A percentile compares a stretch with the other conserved stretches of the same genome.
Evolutionary conservation across 140 eudicot species (phyloP).

Genomic region (Stevia rebaudiana): DNA sequence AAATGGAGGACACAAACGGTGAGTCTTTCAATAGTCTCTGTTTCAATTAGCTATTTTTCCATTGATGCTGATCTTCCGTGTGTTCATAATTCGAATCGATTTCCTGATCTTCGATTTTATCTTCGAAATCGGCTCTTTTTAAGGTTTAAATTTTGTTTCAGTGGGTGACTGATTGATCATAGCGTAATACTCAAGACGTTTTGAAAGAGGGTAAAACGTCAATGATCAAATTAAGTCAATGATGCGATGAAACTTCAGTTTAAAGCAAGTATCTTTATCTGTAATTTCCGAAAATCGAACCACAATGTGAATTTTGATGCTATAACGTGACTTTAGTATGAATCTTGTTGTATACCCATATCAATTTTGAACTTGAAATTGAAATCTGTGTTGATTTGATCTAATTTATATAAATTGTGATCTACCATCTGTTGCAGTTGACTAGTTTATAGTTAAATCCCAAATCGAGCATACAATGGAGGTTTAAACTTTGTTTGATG

Average conservation of each 20-base stretch:
- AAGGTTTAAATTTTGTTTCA: background rate
- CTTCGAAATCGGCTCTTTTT: background rate
- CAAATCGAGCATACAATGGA: background rate
- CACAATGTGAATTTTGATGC: background rate
- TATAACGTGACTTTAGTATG: background rate
- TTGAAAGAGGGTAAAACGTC: background rate
- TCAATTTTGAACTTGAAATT: constrained; percentile 4
- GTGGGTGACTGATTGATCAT: background rate
- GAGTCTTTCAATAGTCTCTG: background rate
- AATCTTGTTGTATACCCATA: background rate
- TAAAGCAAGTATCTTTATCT: background rate
- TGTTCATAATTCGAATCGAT: background rate
- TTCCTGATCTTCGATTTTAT: constrained; percentile 8
- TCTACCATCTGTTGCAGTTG: background rate
- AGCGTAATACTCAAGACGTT: background rate
- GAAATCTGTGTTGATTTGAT: background rate
- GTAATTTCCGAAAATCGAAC: background rate
- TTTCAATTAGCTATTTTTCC: background rate
- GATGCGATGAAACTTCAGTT: background rate
- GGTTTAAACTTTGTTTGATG: background rate
- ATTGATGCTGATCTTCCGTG: background rate
- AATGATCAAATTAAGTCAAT: too few relatives aligned
- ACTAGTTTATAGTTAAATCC: background rate
- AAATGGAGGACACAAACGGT: constrained; percentile 25
- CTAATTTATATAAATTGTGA: background rate